Percentiles rank a stretch among this genome's conserved stretches.
Conservation (phyloP, 306 rosid genomes). For the Cucurbita maxima region DNA sequence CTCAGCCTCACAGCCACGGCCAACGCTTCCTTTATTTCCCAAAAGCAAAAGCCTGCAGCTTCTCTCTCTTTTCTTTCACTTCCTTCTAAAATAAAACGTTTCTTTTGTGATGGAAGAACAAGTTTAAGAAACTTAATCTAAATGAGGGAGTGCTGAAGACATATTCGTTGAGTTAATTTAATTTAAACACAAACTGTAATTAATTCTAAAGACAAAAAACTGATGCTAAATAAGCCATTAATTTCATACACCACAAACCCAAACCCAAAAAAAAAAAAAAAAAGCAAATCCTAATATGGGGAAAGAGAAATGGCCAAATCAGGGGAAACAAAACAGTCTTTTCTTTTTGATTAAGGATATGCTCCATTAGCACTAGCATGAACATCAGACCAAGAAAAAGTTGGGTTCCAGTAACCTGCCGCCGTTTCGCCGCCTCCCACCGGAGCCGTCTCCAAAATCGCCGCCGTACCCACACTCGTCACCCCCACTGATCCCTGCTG, state of each 20-base stretch:
- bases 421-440: slow-evolving; percentile 33
- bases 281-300: background rate
- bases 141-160: background rate
- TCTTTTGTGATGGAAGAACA: no score
- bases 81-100: background rate
- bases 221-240: slow-evolving; percentile 10
- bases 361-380: slow-evolving; percentile 73
- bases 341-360: slow-evolving; percentile 25
- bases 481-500: slow-evolving; percentile 24
- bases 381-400: slow-evolving; percentile 72
- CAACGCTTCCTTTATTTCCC: background rate
- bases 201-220: background rate
- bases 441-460: slow-evolving; percentile 19
- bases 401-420: slow-evolving; percentile 74
- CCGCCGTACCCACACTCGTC: slow-evolving; percentile 26
- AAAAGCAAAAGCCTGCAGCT: slow-evolving; percentile 1
- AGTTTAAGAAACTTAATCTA: no score
- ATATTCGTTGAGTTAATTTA: background rate
- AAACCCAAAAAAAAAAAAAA: background rate
- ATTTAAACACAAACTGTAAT: background rate
- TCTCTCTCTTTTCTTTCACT: background rate
- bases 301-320: background rate
- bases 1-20: background rate
- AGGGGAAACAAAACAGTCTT: background rate
- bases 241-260: slow-evolving; percentile 2